Base-by-base conservation (phyloP, 352 stramenopile species). In the Pythium insidiosum region DNA sequence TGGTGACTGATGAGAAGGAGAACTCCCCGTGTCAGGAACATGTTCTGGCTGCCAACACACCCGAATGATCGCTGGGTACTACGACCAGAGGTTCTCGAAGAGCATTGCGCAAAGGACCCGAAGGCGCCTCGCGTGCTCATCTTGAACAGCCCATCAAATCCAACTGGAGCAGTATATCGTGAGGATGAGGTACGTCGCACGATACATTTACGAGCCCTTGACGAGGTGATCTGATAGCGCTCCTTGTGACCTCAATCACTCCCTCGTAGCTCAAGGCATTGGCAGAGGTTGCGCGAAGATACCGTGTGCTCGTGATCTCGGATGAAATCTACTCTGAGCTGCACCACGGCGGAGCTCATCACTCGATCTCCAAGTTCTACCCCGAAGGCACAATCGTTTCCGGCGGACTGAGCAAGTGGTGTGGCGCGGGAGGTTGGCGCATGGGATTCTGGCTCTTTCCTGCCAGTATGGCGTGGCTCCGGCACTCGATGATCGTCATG, bases 281-380 rank as follows among this genome's bases (percentile, higher is more conserved):
- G 12, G 83, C 83, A 21, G 58, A 72, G 11, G 59, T 93, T 5
- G 81, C 78, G 22, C 68, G 79, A 35, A 90, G 88, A 59, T 92
- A 93, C 53, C 72, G 81, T 16, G 73, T 95, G 38, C 72, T 93
- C n/a, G 80, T 94, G 18, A 78, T 94, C 19, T 94, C 83, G 30
- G 83, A 94, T 43, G 83, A 94, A 57, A 88, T 94, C 38, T 94
- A 94, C 60, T 89, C 80, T 24, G 83, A 92, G 54, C 53, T 92
- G 26, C 78, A 87, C 39, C 74, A 91, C 54, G 67, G 60, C 15
- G 72, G 74, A 20, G 62, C 73, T 7, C 83, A 94, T 31, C 34
- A 86, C 11, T 93, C 80, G 5, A 86, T 94, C 38, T 90, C 83
- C 18, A 83, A 76, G 43, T 91, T 82, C 41, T 93, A 93, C 39